Conservation (phyloP, 148 eudicot genomes). For the Fallopia convolvulus region DNA sequence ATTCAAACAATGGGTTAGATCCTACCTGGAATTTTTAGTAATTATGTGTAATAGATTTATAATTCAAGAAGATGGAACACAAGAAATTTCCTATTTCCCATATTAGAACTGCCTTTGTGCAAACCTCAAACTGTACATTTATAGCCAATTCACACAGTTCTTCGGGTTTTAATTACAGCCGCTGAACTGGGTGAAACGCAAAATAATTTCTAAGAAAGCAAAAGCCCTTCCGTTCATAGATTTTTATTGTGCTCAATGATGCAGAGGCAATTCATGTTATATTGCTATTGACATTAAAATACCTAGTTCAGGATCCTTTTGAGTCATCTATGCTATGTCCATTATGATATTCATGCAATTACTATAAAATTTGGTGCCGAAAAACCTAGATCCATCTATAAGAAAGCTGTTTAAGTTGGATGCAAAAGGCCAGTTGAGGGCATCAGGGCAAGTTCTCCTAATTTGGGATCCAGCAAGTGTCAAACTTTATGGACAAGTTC, state of each 20-base stretch:
- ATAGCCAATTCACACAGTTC: background rate
- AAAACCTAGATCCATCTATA: slow-evolving; percentile 1
- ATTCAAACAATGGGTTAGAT: slow-evolving; percentile 18
- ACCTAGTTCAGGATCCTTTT: background rate
- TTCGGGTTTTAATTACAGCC: background rate
- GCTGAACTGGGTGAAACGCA: background rate
- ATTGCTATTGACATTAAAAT: background rate
- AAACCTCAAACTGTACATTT: background rate
- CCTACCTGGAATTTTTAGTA: background rate
- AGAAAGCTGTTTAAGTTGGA: background rate
- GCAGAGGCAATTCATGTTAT: background rate
- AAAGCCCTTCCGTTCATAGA: background rate
- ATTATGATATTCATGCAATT: background rate
- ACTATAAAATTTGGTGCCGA: background rate
- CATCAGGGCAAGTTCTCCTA: background rate
- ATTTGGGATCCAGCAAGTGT: background rate
- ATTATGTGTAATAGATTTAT: background rate
- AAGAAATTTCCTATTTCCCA: background rate
- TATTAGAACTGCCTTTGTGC: background rate
- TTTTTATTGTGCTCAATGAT: background rate
- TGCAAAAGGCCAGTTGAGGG: background rate
- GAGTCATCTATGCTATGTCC: background rate
- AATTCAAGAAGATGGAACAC: slow-evolving; percentile 4
- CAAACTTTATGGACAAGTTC: background rate
- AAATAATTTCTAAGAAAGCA: background rate